Evolutionary conservation across 495 filamentous ascomycete species (phyloP), one percentile per base, ranked within the genome.

Genomic region (Pyrenula aspistea): DNA sequence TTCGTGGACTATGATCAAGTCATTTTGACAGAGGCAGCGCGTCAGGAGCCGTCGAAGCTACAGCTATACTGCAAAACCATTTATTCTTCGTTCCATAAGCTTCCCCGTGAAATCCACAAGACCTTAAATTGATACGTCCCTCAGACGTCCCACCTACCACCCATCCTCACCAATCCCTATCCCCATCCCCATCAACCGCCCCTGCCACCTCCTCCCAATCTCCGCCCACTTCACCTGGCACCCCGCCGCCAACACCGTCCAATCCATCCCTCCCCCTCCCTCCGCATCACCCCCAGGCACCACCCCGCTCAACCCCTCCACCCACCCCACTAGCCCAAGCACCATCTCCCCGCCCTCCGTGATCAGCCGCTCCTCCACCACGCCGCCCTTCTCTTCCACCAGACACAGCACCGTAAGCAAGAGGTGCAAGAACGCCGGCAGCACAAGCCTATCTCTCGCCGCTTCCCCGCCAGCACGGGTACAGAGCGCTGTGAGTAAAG

Each of bases 391-490:
- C 21, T 63, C 71, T 42, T 73, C 69, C 57, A 95, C 95, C n/a
- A 95, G 73, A 56, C 95, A 89, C 11, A 97, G 68, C 22, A 95
- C 57, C n/a, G 85, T 86, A 25, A 96, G 71, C 54, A 96, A 82
- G 1, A 81, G 79, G 53, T 93, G 87, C 12, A 97, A 71, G 49
- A 95, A 68, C 0, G 88, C 86, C 49, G 87, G 79, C 10, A 88
- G 78, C 12, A 96, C 75, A 0, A 68, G 67, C 2, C 81, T 68
- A 36, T 93, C 86, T 1, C 75, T 74, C 20, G 75, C 71, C 42
- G 76, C 54, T n/a, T n/a, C n/a, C n/a, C n/a, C n/a, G n/a, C n/a
- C n/a, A 36, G 74, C 65, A 20, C 59, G 62, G 20, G 69, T 58
- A 49, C 78, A 71, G 8, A 81, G 65, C 0, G 73, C 68, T 24